A percentile compares a stretch with the other conserved stretches of the same genome.
Conservation (phyloP, 345 rosid species). For the Eutrema yunnanense region DNA sequence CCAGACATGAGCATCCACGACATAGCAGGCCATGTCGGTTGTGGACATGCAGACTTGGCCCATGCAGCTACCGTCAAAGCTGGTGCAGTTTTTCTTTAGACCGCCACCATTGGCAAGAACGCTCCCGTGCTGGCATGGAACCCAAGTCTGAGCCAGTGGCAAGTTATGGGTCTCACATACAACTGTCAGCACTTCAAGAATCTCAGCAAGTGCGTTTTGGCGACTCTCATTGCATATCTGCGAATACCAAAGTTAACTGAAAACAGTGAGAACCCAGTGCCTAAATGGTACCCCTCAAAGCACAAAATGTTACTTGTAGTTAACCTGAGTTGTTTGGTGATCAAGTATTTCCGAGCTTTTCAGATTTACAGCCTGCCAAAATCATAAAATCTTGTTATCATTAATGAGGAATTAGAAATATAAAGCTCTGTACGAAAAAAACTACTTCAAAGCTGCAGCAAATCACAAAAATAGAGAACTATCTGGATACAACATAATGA, state of each 20-base stretch:
- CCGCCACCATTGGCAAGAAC: constrained; percentile 85
- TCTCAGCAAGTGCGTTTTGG: constrained; percentile 84
- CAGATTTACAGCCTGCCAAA: constrained; percentile 82
- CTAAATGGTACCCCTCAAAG: constrained; percentile 15
- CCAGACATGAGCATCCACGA: constrained; percentile 84
- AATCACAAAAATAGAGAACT: constrained; percentile 1
- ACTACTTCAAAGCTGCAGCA: background rate
- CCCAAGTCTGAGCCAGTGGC: constrained; percentile 98
- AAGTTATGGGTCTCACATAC: constrained; percentile 81
- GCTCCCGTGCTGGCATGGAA: constrained; percentile 84
- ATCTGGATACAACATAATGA: background rate
- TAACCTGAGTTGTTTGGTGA: constrained; percentile 70
- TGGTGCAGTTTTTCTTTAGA: constrained; percentile 74
- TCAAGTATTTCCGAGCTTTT: constrained; percentile 83
- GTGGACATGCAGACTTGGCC: constrained; percentile 92
- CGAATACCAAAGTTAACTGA: constrained; percentile 19
- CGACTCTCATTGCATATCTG: constrained; percentile 94
- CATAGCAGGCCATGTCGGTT: constrained; percentile 76
- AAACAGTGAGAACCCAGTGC: constrained; percentile 13
- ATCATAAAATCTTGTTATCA: constrained; percentile 32
- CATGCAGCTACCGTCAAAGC: constrained; percentile 86
- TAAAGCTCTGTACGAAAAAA: background rate
- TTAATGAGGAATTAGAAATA: background rate
- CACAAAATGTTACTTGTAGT: constrained; percentile 18
- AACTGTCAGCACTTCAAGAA: constrained; percentile 82